These are phyloP conservation scores for Excoecaria cochinchinensis DNA, from an alignment of 345 rosid genomes.

Conservation along the genomic window DNA sequence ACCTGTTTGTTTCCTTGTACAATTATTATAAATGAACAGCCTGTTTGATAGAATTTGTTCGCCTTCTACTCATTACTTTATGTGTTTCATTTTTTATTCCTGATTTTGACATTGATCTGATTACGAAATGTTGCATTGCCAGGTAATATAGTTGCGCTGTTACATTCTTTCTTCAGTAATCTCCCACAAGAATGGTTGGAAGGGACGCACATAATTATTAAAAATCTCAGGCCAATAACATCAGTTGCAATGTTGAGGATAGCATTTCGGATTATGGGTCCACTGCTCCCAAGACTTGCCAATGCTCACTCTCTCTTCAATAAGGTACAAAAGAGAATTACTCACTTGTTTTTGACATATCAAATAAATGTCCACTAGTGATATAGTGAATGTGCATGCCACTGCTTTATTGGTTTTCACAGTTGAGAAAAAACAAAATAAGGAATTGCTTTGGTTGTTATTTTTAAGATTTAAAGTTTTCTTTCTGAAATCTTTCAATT, in stretches of 20 bases:
- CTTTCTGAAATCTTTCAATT: not conserved
- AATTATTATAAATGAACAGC: not conserved
- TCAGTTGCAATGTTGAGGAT: constrained; percentile 95
- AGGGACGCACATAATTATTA: constrained; percentile 70
- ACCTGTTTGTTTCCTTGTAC: not conserved
- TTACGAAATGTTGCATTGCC: constrained; percentile 30
- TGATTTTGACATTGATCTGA: constrained; percentile 18
- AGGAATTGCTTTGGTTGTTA: not conserved
- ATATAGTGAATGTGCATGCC: not conserved
- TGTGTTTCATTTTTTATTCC: constrained; percentile 1
- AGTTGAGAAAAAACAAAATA: not conserved
- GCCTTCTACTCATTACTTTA: not conserved
- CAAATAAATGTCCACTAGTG: not conserved
- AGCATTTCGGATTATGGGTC: constrained; percentile 91
- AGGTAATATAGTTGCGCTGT: constrained; percentile 90
- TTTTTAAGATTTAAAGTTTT: not conserved
- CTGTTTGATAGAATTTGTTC: not conserved
- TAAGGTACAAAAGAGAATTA: constrained; percentile 53
- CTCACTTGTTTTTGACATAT: not conserved
- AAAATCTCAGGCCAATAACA: constrained; percentile 82
- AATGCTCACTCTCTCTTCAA: constrained; percentile 84
- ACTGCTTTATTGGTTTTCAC: not conserved
- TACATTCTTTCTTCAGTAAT: constrained; percentile 92
- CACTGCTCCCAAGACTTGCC: constrained; percentile 90
- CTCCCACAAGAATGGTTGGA: constrained; percentile 99